phyloP scores from a whole-genome alignment of 2,329 filamentous ascomycete species.

The Xylaria polymorpha region DNA sequence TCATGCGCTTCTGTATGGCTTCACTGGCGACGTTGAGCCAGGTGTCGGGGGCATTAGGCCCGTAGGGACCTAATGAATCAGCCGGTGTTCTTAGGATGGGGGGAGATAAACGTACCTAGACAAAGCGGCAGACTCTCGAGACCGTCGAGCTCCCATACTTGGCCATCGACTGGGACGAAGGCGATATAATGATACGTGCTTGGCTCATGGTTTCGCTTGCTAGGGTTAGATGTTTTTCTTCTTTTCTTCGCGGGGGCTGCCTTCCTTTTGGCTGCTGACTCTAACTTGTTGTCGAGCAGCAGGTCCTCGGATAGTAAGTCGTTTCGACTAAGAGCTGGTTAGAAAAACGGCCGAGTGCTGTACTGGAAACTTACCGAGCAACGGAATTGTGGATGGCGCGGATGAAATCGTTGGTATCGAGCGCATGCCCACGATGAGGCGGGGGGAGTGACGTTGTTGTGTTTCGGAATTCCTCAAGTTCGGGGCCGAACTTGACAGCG shows the following conservation, averaged over 20 bases:
- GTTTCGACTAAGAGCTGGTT: conserved; percentile 65
- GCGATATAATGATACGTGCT: conserved; percentile 88
- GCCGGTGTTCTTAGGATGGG: not conserved
- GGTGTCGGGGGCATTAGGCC: conserved; percentile 57
- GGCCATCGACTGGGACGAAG: conserved; percentile 79
- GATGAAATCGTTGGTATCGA: conserved; percentile 80
- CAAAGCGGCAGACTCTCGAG: conserved; percentile 76
- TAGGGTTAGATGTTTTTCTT: conserved; percentile 42
- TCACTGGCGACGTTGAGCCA: conserved; percentile 76
- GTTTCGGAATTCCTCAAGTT: conserved; percentile 77
- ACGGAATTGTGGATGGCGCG: conserved; percentile 90
- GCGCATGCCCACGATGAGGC: conserved; percentile 77
- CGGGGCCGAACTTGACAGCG: conserved; percentile 73
- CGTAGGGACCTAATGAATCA: conserved; percentile 49
- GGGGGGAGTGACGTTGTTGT: conserved; percentile 76
- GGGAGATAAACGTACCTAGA: conserved; percentile 59
- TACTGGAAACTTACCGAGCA: conserved; percentile 64
- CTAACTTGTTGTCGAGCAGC: conserved; percentile 67
- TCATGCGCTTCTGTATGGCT: conserved; percentile 75
- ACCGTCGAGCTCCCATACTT: conserved; percentile 91
- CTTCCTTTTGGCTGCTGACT: conserved; percentile 52
- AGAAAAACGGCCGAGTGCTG: not conserved
- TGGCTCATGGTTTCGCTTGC: conserved; percentile 62
- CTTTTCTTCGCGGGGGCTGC: conserved; percentile 39
- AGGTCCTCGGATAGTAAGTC: conserved; percentile 81